Percentiles rank a stretch among this genome's conserved stretches.
Evolutionary conservation across 306 rosid genomes (phyloP).

Genomic region (peach (Prunus persica)): DNA sequence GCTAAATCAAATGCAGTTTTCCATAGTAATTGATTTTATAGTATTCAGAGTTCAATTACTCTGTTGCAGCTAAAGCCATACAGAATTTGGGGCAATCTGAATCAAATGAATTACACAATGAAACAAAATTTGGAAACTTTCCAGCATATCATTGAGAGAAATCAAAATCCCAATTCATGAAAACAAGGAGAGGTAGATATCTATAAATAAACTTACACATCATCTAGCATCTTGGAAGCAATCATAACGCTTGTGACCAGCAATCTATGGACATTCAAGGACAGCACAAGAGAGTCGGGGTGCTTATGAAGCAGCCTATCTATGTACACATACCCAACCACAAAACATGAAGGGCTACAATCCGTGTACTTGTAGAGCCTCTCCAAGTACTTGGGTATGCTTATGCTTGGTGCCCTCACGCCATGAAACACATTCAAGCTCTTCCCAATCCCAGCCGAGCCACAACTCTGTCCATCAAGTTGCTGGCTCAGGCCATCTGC

Average conservation of each 20-base stretch:
- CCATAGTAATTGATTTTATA: too few relatives aligned
- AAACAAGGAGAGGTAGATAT: not conserved
- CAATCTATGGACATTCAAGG: slow-evolving; percentile 81
- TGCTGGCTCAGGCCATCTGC: slow-evolving; percentile 36
- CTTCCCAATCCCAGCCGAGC: slow-evolving; percentile 43
- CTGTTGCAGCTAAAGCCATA: too few relatives aligned
- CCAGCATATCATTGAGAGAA: not conserved
- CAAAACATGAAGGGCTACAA: slow-evolving; percentile 94
- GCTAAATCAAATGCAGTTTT: too few relatives aligned
- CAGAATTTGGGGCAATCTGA: not conserved
- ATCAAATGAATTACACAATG: not conserved
- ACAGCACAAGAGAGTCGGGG: slow-evolving; percentile 76
- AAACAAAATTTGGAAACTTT: not conserved
- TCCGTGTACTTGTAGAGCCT: slow-evolving; percentile 82
- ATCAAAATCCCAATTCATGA: not conserved
- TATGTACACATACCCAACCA: slow-evolving; percentile 81
- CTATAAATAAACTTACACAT: slow-evolving; percentile 55
- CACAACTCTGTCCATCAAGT: slow-evolving; percentile 25
- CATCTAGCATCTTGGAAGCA: slow-evolving; percentile 95
- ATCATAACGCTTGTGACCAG: slow-evolving; percentile 76
- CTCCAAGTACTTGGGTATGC: slow-evolving; percentile 87
- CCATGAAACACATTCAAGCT: slow-evolving; percentile 74
- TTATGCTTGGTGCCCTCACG: slow-evolving; percentile 74
- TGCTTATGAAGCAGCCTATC: slow-evolving; percentile 72
- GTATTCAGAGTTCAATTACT: too few relatives aligned